These are phyloP conservation scores for Corymbia calophylla DNA, from an alignment of 441 rosid genomes.

Conservation along the genomic window DNA sequence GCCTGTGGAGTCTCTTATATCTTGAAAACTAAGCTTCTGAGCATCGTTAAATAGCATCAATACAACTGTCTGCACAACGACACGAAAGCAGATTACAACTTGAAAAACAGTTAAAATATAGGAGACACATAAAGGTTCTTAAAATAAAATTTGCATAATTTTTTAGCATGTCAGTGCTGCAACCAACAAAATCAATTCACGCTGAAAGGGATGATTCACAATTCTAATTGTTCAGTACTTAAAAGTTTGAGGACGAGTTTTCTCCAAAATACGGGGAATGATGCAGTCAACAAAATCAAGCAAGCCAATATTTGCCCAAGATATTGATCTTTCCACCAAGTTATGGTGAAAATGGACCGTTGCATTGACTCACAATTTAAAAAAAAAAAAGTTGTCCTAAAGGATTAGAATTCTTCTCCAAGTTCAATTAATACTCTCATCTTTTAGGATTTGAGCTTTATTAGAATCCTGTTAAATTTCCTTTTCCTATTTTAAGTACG, in stretches of 20 bases:
- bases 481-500: neutral
- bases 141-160: neutral
- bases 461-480: neutral
- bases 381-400: neutral
- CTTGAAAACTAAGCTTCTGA: slow-evolving; percentile 83
- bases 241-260: neutral
- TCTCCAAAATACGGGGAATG: neutral
- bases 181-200: neutral
- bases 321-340: neutral
- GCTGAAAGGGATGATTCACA: neutral
- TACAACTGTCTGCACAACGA: slow-evolving; percentile 72
- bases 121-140: neutral
- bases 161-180: neutral
- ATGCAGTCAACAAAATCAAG: neutral
- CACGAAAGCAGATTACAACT: neutral
- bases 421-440: neutral
- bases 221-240: neutral
- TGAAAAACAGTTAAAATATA: neutral
- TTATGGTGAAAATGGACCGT: neutral
- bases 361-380: neutral
- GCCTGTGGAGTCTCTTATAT: slow-evolving; percentile 92
- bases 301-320: neutral
- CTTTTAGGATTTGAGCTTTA: neutral
- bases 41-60: slow-evolving; percentile 98
- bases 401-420: neutral